Evolutionary conservation across 768 basidiomycete genomes (phyloP), one percentile per base, ranked within the genome.

Genomic region (Lentinula sp.): DNA sequence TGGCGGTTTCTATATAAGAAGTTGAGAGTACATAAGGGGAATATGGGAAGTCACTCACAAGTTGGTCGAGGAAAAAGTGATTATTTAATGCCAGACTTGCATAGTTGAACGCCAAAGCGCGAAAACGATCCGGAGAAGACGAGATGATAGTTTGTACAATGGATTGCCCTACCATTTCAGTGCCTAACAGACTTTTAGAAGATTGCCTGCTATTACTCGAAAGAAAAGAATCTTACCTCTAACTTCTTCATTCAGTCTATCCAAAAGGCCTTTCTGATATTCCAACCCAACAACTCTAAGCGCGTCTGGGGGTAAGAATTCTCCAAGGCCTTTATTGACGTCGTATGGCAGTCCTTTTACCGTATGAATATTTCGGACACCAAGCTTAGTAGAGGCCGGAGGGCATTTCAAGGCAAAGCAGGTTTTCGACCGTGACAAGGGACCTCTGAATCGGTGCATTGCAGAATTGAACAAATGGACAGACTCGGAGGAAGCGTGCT

Each of bases 31-130:
- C 5, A 37, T n/a, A 58, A 63, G 39, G 46, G 62, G 65, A 45
- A 64, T 8, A 11, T 10, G 40, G 56, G 54, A 28, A 21, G 28
- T 43, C 28, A 80, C 93, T 56, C 71, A 98, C 96, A 42, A 99
- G 79, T 61, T 80, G 80, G 65, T 91, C 83, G 32, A 99, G 81
- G 80, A 98, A 98, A 82, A 93, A 98, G 66, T 87, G 86, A 73
- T 97, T 98, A 76, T 98, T 99, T 63, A 98, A 77, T 5, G 96
- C 92, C 51, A 93, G 83, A 64, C 89, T 89, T 3, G 95, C 94
- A 69, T 95, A 94, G 73, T 91, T 96, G 74, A 95, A 98, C 28
- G 85, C 84, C 57, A 95, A 73, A 1, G 85, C 80, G 57, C 84
- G 74, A 23, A 82, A 76, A 46, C 82, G 82, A 34, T 84, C 74